A percentile compares a stretch with the other conserved stretches of the same genome.
Conservation (phyloP, 2,329 filamentous ascomycete species). For the Anthostomella pinea region DNA sequence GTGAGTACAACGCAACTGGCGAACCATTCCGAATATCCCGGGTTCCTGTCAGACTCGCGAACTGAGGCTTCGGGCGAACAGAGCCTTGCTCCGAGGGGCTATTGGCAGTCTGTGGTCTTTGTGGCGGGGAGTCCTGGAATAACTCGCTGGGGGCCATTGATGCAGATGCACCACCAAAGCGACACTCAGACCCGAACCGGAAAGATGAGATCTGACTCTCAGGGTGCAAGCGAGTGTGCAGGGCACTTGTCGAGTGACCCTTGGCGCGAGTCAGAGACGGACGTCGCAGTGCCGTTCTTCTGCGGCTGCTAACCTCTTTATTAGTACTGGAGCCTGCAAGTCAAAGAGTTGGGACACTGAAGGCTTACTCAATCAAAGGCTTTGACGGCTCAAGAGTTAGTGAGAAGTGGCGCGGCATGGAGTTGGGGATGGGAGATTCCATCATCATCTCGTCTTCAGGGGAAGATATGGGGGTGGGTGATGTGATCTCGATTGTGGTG, state of each 20-base stretch:
- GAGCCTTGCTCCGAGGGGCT: slow-evolving; percentile 55
- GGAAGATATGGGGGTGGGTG: slow-evolving; percentile 63
- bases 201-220: slow-evolving; percentile 71
- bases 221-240: slow-evolving; percentile 57
- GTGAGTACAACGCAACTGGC: slow-evolving; percentile 66
- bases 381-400: slow-evolving; percentile 48
- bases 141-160: slow-evolving; percentile 73
- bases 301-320: slow-evolving; percentile 55
- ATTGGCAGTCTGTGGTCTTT: slow-evolving; percentile 59
- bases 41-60: slow-evolving; percentile 54
- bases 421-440: slow-evolving; percentile 57
- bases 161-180: slow-evolving; percentile 49
- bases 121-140: slow-evolving; percentile 76
- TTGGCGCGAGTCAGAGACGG: slow-evolving; percentile 75
- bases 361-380: slow-evolving; percentile 52
- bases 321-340: too few relatives aligned
- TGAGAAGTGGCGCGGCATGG: slow-evolving; percentile 40
- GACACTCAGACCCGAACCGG: slow-evolving; percentile 60
- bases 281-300: slow-evolving; percentile 62
- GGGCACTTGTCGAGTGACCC: slow-evolving; percentile 65
- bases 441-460: slow-evolving; percentile 48
- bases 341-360: too few relatives aligned
- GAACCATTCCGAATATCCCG: slow-evolving; percentile 67
- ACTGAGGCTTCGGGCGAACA: slow-evolving; percentile 63
- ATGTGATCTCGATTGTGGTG: slow-evolving; percentile 64